These are phyloP conservation scores for Bondarzewia mesenterica DNA, from an alignment of 1,284 basidiomycete genomes.

Conservation along the genomic window DNA sequence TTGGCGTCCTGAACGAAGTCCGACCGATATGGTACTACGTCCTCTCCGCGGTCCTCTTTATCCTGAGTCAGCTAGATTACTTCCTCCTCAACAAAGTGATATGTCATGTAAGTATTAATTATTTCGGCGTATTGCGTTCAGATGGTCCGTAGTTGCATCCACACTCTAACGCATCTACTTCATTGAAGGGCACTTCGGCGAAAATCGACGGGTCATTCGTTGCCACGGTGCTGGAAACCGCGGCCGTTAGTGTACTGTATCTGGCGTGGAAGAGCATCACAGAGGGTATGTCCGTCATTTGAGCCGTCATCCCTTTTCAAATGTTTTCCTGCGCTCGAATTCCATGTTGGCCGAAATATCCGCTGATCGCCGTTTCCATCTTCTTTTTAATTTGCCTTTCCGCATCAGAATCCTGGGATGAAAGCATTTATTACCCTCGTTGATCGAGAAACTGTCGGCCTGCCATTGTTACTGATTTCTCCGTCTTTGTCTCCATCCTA, in stretches of 20 bases:
- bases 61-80: constrained; percentile 68
- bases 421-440: constrained; percentile 22
- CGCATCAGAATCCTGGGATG: constrained; percentile 25
- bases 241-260: constrained; percentile 60
- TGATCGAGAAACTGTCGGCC: constrained; percentile 5
- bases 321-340: background rate
- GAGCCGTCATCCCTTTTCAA: background rate
- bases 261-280: constrained; percentile 79
- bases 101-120: constrained; percentile 59
- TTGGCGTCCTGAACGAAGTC: constrained; percentile 61
- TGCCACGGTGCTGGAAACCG: constrained; percentile 70
- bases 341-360: background rate
- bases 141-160: too few species aligned
- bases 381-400: background rate
- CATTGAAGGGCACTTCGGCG: constrained; percentile 41
- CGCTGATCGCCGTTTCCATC: background rate
- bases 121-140: too few species aligned
- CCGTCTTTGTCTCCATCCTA: background rate
- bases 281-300: constrained; percentile 51
- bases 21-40: constrained; percentile 68
- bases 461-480: background rate
- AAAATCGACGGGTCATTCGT: constrained; percentile 79
- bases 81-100: constrained; percentile 72
- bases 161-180: too few species aligned
- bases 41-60: constrained; percentile 58